Evolutionary conservation across 208 protist genomes (phyloP), one percentile per base, ranked within the genome.

Genomic region (Acanthamoeba lenticulata): DNA sequence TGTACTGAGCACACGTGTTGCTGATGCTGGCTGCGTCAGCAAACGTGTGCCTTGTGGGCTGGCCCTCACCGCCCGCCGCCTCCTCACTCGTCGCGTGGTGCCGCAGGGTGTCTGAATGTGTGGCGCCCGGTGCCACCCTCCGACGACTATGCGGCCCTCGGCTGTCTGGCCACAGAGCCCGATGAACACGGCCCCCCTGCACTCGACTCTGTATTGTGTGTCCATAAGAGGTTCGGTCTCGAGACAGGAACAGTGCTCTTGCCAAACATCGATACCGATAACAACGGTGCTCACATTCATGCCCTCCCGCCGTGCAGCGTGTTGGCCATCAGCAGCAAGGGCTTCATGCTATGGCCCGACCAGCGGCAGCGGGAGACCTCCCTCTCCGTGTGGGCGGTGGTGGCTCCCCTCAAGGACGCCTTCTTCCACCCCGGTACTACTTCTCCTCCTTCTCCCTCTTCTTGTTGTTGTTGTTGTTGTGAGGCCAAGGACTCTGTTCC

Each of bases 181-280:
- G 67, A 79, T 40, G 13, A 7, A 42, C 32, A 32, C 67, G 24
- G 21, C n/a, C 67, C 24, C n/a, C 67, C 67, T 9, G 15, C 15
- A 79, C n/a, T 21, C 15, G 13, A 11, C 67, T 40, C 36, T 65
- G 67, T 79, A 32, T 21, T 7, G 9, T 79, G 67, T n/a, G 32
- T 79, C 21, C 67, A 79, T 21, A 79, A 79, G 36, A 79, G 67
- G n/a, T n/a, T n/a, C n/a, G n/a, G n/a, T n/a, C n/a, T n/a, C n/a
- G n/a, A n/a, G n/a, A n/a, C n/a, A n/a, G n/a, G n/a, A n/a, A n/a
- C n/a, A n/a, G n/a, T n/a, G n/a, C n/a, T n/a, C n/a, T n/a, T n/a
- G 67, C 36, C 13, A 42, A 17, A 11, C 67, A 79, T 34, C 36
- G 15, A 42, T 79, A 7, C 36, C 36, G n/a, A n/a, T n/a, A n/a